phyloP scores from a whole-genome alignment of 179 eudicot genomes.

The Beta corolliflora region DNA sequence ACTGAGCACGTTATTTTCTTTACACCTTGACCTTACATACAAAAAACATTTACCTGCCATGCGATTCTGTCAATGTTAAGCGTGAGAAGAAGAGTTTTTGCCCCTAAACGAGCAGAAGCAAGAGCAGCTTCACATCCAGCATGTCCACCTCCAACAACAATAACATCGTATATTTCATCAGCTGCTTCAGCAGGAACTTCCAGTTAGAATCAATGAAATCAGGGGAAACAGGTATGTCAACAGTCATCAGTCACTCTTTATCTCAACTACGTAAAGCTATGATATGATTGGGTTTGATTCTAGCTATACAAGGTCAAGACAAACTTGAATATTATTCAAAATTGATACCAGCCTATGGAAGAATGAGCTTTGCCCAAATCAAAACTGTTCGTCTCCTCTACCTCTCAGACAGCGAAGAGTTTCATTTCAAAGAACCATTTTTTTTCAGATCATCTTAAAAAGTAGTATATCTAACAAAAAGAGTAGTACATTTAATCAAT shows the following conservation, averaged over 20 bases:
- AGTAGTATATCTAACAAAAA: too few relatives aligned
- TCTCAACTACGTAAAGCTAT: background rate
- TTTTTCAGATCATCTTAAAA: too few relatives aligned
- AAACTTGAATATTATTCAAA: background rate
- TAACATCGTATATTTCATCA: constrained; percentile 83
- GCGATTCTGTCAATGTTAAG: constrained; percentile 95
- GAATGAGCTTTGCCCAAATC: too few relatives aligned
- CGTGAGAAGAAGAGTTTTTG: constrained; percentile 94
- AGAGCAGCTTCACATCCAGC: constrained; percentile 99
- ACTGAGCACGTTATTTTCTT: background rate
- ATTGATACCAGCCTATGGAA: background rate
- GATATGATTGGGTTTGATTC: too few relatives aligned
- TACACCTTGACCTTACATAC: background rate
- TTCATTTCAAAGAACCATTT: too few relatives aligned
- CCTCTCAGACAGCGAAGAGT: too few relatives aligned
- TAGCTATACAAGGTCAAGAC: too few relatives aligned
- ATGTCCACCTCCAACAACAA: constrained; percentile 98
- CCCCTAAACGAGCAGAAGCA: constrained; percentile 93
- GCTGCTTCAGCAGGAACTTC: constrained; percentile 38
- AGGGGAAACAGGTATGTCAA: background rate
- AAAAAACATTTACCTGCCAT: constrained; percentile 75
- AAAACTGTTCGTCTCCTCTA: too few relatives aligned
- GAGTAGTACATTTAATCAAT: too few relatives aligned
- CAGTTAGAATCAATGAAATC: constrained; percentile 32
- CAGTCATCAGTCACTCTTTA: constrained; percentile 14